Evolutionary conservation across 176 grass and related monocot genomes (phyloP).

Genomic region (Oryza glaberrima): DNA sequence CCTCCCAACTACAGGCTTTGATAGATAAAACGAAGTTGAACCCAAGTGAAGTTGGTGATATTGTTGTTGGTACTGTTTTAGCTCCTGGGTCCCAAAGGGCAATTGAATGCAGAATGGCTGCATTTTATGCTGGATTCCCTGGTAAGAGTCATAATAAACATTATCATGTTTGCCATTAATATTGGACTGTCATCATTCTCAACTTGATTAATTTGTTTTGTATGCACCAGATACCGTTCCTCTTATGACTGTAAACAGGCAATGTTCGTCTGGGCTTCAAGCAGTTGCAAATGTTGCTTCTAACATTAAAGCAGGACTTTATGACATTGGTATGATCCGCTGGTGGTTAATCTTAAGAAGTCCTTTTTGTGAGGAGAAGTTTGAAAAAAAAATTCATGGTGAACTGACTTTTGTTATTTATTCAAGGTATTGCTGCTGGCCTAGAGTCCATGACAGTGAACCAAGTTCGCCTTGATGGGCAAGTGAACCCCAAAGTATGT

Average conservation of each 20-base stretch:
- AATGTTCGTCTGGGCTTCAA: slow-evolving; percentile 96
- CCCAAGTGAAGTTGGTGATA: slow-evolving; percentile 86
- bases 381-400: background rate
- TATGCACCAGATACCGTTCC: slow-evolving; percentile 74
- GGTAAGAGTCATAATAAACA: slow-evolving; percentile 46
- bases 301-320: slow-evolving; percentile 79
- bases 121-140: slow-evolving; percentile 87
- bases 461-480: slow-evolving; percentile 39
- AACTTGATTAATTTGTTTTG: slow-evolving; percentile 34
- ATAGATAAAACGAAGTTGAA: slow-evolving; percentile 81
- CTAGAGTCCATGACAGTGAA: slow-evolving; percentile 88
- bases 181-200: background rate
- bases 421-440: slow-evolving; percentile 88
- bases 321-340: slow-evolving; percentile 73
- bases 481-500: slow-evolving; percentile 81
- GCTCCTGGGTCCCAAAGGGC: slow-evolving; percentile 90
- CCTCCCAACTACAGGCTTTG: slow-evolving; percentile 60
- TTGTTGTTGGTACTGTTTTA: slow-evolving; percentile 92
- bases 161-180: background rate
- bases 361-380: background rate
- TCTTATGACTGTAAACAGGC: slow-evolving; percentile 89
- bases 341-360: background rate
- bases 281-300: slow-evolving; percentile 89
- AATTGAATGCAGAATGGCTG: slow-evolving; percentile 90
- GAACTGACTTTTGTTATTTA: slow-evolving; percentile 28